Evolutionary conservation across 805 yeast species (phyloP), one percentile per base, ranked within the genome.

Genomic region (Wickerhamomyces strasburgensis): DNA sequence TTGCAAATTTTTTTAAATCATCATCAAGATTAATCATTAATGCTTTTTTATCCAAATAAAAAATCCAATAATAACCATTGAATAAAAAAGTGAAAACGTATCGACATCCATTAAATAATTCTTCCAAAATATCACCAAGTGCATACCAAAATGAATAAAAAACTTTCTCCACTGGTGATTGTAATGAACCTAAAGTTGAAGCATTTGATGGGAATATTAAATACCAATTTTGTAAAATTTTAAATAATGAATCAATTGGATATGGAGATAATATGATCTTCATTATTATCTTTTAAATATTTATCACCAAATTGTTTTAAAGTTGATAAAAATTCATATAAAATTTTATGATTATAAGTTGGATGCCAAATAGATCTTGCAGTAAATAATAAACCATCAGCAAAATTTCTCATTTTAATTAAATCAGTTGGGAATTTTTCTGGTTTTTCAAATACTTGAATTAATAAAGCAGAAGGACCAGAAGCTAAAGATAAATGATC

Each of bases 51-150:
- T 43, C 42, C 29, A 47, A 35, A 5, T 46, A 37, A 27, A 35
- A 46, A 9, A 45, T n/a, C 2, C 29, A 31, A 19, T 40, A 39
- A 27, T 36, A 49, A 2, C 58, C 58, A 31, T 47, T 42, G 27
- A 52, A 42, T 16, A 42, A 29, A 18, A 35, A 49, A 1, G 52
- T 37, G 26, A 54, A 51, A 31, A 52, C 32, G 19, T 51, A 52
- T 5, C 51, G 33, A 10, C 35, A 30, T 11, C 44, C 48, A 9
- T 31, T 29, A n/a, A 52, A 29, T 7, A 44, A 26, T 1, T 43
- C 42, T 14, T 48, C 55, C 24, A 54, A 8, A 1, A 49, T 14
- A 15, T 38, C 43, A 3, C 39, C 28, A 6, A 52, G 19, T 3
- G 45, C 33, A 17, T 39, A 38, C 51, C 54, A 50, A 13, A 47